Conservation (phyloP, 2,329 filamentous ascomycete genomes). For the Xylariales sp. region DNA sequence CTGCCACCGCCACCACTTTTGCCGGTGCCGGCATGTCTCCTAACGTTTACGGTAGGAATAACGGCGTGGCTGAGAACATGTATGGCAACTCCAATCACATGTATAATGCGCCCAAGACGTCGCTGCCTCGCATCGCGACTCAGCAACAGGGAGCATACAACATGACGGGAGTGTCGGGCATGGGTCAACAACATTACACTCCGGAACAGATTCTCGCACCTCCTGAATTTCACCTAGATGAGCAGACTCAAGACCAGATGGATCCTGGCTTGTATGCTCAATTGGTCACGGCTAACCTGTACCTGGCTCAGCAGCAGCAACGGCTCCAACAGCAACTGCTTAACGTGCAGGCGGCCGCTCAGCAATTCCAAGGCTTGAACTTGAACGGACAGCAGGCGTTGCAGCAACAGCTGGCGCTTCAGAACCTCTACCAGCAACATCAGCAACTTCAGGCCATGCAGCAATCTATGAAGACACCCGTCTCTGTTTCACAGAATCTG, state of each 20-base stretch:
- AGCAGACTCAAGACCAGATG: slow-evolving; percentile 77
- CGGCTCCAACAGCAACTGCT: slow-evolving; percentile 93
- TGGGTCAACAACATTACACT: slow-evolving; percentile 70
- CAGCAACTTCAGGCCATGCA: slow-evolving; percentile 76
- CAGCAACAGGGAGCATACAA: slow-evolving; percentile 51
- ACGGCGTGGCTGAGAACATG: slow-evolving; percentile 57
- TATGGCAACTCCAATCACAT: slow-evolving; percentile 58
- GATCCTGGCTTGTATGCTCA: slow-evolving; percentile 90
- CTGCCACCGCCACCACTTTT: slow-evolving; percentile 76
- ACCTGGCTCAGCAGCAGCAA: slow-evolving; percentile 94
- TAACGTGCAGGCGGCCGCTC: slow-evolving; percentile 82
- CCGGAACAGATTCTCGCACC: slow-evolving; percentile 91
- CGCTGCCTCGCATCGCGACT: slow-evolving; percentile 57
- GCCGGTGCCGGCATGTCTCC: slow-evolving; percentile 59
- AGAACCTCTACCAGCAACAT: slow-evolving; percentile 64
- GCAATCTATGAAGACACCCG: slow-evolving; percentile 66
- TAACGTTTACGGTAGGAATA: slow-evolving; percentile 57
- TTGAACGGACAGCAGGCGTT: slow-evolving; percentile 60
- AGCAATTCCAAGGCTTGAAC: slow-evolving; percentile 83
- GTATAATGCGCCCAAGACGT: slow-evolving; percentile 66
- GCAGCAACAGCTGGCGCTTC: slow-evolving; percentile 57
- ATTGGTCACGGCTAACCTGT: slow-evolving; percentile 89
- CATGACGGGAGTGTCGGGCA: slow-evolving; percentile 43
- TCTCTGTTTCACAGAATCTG: slow-evolving; percentile 77
- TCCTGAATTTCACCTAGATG: slow-evolving; percentile 80